These are phyloP conservation scores for Talaromyces verruculosus DNA, from an alignment of 2,329 filamentous ascomycete genomes.

Conservation along the genomic window DNA sequence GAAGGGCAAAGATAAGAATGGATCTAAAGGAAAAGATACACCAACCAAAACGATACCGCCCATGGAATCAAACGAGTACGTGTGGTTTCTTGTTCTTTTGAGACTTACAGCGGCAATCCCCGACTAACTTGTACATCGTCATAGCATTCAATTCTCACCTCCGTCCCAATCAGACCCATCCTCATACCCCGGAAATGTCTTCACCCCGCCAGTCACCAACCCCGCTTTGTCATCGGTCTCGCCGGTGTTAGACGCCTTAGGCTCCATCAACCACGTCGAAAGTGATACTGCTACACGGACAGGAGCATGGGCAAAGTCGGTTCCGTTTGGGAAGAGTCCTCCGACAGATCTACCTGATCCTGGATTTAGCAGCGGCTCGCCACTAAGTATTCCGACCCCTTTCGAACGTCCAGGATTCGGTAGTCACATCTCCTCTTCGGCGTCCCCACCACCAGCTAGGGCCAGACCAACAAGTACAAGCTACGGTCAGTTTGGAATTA, in stretches of 20 bases:
- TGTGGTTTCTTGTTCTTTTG: constrained; percentile 13
- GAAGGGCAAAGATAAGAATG: constrained; percentile 41
- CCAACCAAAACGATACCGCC: constrained; percentile 34
- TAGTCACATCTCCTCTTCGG: constrained; percentile 42
- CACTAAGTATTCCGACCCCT: constrained; percentile 41
- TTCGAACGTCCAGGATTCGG: constrained; percentile 41
- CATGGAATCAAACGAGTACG: constrained; percentile 40
- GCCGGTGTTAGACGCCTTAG: constrained; percentile 42
- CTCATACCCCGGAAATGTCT: constrained; percentile 32
- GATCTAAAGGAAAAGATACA: constrained; percentile 39
- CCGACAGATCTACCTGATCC: constrained; percentile 40
- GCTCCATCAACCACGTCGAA: constrained; percentile 33
- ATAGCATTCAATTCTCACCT: constrained; percentile 32
- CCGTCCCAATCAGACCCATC: constrained; percentile 32
- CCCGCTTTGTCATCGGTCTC: constrained; percentile 30
- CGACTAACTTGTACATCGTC: constrained; percentile 19
- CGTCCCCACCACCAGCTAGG: constrained; percentile 43
- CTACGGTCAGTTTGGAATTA: constrained; percentile 40
- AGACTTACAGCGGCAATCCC: constrained; percentile 11
- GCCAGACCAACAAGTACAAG: constrained; percentile 41
- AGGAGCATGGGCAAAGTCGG: constrained; percentile 46
- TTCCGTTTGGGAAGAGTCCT: constrained; percentile 49
- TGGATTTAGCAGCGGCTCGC: constrained; percentile 38
- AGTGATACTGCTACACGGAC: constrained; percentile 40
- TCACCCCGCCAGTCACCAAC: constrained; percentile 29